phyloP scores from a whole-genome alignment of 1,284 basidiomycete genomes.

The Trametes versicolor region DNA sequence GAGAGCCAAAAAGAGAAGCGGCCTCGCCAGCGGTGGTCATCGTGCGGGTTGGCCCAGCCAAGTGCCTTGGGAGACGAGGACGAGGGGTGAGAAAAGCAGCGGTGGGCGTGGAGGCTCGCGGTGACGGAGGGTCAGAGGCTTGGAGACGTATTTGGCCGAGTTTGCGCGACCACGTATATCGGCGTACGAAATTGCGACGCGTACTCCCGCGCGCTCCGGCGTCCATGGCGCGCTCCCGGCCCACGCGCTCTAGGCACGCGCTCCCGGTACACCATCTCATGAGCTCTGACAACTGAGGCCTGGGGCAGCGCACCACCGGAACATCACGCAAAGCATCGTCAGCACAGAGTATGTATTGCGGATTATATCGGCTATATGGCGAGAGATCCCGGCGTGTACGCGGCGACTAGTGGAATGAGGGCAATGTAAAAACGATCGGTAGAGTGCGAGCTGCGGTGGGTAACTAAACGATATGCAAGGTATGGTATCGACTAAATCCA shows the following conservation, averaged over 20 bases:
- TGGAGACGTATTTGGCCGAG: constrained; percentile 36
- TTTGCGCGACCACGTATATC: constrained; percentile 36
- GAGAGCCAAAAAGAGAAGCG: constrained; percentile 77
- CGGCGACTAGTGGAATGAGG: constrained; percentile 20
- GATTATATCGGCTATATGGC: constrained; percentile 34
- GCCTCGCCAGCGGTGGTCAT: constrained; percentile 80
- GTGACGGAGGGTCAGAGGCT: constrained; percentile 29
- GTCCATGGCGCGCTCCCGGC: neutral
- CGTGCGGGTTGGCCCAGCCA: constrained; percentile 32
- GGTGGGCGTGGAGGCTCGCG: constrained; percentile 18
- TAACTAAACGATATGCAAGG: constrained; percentile 35
- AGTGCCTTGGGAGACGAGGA: constrained; percentile 27
- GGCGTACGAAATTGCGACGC: constrained; percentile 19
- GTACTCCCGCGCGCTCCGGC: constrained; percentile 30
- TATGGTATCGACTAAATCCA: constrained; percentile 36
- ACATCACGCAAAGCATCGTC: neutral
- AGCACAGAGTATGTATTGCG: constrained; percentile 25
- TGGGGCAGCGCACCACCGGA: neutral
- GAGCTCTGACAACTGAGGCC: too few species aligned
- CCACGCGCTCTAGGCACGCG: neutral
- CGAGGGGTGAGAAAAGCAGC: constrained; percentile 13
- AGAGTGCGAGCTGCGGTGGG: constrained; percentile 33
- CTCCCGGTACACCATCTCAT: neutral
- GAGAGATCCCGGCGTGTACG: constrained; percentile 13
- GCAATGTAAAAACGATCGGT: constrained; percentile 25